phyloP scores from a whole-genome alignment of 106 monocot genomes.

The Allium sativum region DNA sequence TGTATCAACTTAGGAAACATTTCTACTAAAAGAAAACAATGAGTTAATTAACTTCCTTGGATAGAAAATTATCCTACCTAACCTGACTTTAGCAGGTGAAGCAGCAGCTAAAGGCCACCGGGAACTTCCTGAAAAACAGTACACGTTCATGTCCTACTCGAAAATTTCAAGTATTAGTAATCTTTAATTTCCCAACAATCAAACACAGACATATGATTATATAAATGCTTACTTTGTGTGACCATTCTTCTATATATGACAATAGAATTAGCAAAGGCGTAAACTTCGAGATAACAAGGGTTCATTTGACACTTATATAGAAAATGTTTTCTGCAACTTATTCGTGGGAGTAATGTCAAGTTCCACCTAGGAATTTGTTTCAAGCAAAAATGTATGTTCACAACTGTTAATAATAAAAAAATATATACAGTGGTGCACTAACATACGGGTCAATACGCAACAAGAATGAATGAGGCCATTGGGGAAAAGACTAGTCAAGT shows the following conservation, averaged over 20 bases:
- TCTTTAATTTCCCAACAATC: neutral
- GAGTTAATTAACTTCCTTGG: no score
- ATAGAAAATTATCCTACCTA: neutral
- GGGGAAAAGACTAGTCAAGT: no score
- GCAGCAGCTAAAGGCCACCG: neutral
- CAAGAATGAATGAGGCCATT: no score
- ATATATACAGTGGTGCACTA: no score
- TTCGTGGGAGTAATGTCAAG: no score
- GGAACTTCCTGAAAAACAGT: constrained; percentile 6
- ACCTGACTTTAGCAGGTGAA: constrained; percentile 5
- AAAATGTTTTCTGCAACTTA: neutral
- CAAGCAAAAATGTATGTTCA: no score
- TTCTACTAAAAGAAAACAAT: no score
- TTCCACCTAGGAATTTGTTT: no score
- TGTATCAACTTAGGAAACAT: no score
- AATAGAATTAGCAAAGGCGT: neutral
- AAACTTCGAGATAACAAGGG: neutral
- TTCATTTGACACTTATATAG: neutral
- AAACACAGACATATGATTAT: neutral
- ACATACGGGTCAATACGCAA: no score
- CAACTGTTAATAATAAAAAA: no score
- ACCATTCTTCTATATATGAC: no score
- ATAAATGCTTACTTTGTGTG: neutral
- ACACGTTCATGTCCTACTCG: neutral
- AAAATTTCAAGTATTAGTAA: neutral